Evolutionary conservation across 257 asterid genomes (phyloP), one percentile per base, ranked within the genome.

Genomic region (Orobanche coerulescens): DNA sequence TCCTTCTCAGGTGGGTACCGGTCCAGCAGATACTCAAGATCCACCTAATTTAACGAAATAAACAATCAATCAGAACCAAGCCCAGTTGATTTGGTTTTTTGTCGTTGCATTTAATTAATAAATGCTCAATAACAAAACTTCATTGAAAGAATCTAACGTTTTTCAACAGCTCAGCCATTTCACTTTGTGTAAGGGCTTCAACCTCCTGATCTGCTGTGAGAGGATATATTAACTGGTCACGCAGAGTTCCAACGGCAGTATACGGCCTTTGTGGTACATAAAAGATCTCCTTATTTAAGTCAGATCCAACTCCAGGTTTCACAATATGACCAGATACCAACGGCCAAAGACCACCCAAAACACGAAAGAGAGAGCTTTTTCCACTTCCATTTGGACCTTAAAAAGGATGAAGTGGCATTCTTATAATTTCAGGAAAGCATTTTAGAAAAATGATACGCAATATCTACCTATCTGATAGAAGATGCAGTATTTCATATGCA

Each of bases 381-480:
- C 99, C 99, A 74, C 99, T 93, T 74, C 99, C 99, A 72, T 93
- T 93, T 62, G 97, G 99, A 78, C 99, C 99, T 93, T 72, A 66
- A 75, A 55, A 72, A 61, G 55, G 60, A 76, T 69, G 9, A 53
- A 66, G 20, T 3, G 49, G 46, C 31, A 54, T 49, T 39, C 60
- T 69, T 36, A 68, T 11, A 66, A 37, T 39, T 53, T 53, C 14
- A 61, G 18, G 40, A 31, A 42, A 13, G 43, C 31, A 19, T 31
- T 31, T 11, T 42, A 33, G 34, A 26, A 52, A 44, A 65, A 33
- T 43, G 39, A 52, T 46, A 55, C 19, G 54, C 52, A 53, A 61
- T 10, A 75, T 51, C 65, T 50, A 31, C 64, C 60, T 28, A 63
- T 55, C 31, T 37, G 23, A 54, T 50, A 11, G 11, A 11, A 43